Conservation (phyloP, 352 stramenopile genomes). For the Blastocystis sp. region DNA sequence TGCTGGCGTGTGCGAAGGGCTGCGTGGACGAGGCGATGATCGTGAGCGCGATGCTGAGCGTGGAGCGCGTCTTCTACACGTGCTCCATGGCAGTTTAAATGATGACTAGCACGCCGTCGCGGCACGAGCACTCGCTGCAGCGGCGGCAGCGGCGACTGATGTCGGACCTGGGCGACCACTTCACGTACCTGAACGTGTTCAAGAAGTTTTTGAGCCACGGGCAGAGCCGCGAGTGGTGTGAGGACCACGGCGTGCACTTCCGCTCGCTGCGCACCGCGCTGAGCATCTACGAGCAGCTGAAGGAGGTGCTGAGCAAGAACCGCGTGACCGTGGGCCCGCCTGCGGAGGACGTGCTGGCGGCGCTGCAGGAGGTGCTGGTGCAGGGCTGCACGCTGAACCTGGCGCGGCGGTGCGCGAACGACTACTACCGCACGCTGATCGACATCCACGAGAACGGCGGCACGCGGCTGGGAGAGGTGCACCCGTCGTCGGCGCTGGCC, state of each 20-base stretch:
- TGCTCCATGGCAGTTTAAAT: not conserved
- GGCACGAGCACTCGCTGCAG: conserved; percentile 64
- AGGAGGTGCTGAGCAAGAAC: conserved; percentile 58
- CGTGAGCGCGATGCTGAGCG: conserved; percentile 81
- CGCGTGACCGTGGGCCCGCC: not conserved
- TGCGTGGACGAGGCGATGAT: conserved; percentile 77
- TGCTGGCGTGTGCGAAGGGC: conserved; percentile 75
- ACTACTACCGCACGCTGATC: conserved; percentile 58
- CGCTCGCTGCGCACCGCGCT: conserved; percentile 68
- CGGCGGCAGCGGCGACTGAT: conserved; percentile 72
- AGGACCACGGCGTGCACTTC: conserved; percentile 70
- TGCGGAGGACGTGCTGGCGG: not conserved
- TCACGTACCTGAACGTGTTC: conserved; percentile 71
- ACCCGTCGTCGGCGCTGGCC: conserved; percentile 46
- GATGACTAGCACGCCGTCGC: not conserved
- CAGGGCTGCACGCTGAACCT: conserved; percentile 51
- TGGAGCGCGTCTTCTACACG: conserved; percentile 77
- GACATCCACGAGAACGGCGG: conserved; percentile 61
- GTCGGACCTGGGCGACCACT: conserved; percentile 72
- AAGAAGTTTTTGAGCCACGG: conserved; percentile 59
- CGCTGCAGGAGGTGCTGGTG: conserved; percentile 29
- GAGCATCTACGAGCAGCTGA: conserved; percentile 69
- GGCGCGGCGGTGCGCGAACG: conserved; percentile 32
- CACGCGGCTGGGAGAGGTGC: conserved; percentile 49
- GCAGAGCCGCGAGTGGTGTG: conserved; percentile 68